Evolutionary conservation across 805 yeast genomes (phyloP), one percentile per base, ranked within the genome.

Genomic region (Saccharomycopsis sp.): DNA sequence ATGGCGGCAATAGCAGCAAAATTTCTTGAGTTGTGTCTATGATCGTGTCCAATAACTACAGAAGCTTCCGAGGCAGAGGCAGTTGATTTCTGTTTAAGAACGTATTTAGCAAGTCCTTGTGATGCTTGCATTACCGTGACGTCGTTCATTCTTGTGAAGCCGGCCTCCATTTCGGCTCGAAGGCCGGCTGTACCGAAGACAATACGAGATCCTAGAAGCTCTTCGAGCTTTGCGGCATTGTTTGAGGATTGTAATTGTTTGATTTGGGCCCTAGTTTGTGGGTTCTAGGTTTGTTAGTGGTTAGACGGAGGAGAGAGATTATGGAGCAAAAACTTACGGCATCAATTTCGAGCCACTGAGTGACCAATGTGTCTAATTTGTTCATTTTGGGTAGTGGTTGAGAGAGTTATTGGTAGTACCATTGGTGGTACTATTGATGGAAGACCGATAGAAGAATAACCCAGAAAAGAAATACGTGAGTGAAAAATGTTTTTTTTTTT

Each of bases 151-250:
- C 91, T 81, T 56, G 83, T 80, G 68, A 88, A 91, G 0, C 99
- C 98, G 0, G 97, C 90, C 62, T 85, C 92, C 97, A 94, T 91
- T 22, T 78, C 74, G 1, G 96, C 82, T 25, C 99, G 76, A 53
- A 94, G 79, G 0, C 97, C 98, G 1, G 98, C 97, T 0, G 98
- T 93, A 0, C 98, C 98, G 71, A 93, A 93, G 12, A 83, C 74
- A 25, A 92, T 85, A 56, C 97, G 72, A n/a, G 61, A 55, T 20
- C 61, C 63, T 51, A 69, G 70, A 42, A 70, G 63, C 61, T 66
- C 69, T 29, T 66, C 64, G 35, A 61, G 54, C 1, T 20, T 50
- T 15, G 52, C 44, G 2, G 29, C 7, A 19, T 52, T 8, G 2
- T 42, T 41, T 17, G 17, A 3, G n/a, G 14, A 49, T 9, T 47